Base-by-base conservation (phyloP, 2,329 filamentous ascomycete genomes). In the Polytolypa hystricis region DNA sequence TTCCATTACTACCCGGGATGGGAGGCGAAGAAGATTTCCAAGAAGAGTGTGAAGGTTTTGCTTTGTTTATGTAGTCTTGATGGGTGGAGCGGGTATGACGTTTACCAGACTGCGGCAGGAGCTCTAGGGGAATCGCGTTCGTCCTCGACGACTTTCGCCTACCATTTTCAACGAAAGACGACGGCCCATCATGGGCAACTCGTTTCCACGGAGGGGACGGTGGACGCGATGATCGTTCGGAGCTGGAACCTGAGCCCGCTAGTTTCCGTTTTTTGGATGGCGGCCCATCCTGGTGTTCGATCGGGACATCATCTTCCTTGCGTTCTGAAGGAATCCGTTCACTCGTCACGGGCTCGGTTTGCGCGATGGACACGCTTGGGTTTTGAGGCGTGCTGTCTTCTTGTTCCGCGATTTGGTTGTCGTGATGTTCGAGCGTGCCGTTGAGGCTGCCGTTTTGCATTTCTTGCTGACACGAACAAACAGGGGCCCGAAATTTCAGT, bases 201-300 rank as follows among this genome's bases (percentile, higher is more conserved):
- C 77, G 84, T 66, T 91, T 96, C 91, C 91, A 98, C 15, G 91
- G 91, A 46, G 91, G 91, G 44, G 89, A 96, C 27, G 56, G 47
- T 30, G 58, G 55, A 31, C 63, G 57, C 17, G 56, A 60, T 15
- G 56, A 56, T 35, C 56, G 58, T 40, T 54, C 52, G 38, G 52
- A 58, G n/a, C n/a, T n/a, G n/a, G n/a, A n/a, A n/a, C n/a, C n/a
- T 15, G 50, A 44, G 17, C 58, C 59, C 43, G 53, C 55, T 36
- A 68, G 49, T 44, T 62, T 66, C 45, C 62, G 56, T 45, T 59
- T 64, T 49, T 69, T 69, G 5, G 60, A 54, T 33, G 63, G 61
- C 19, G 62, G 65, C 18, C 50, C 61, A 30, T 62, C 56, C 31
- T 46, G 41, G 44, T 55, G 48, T 39, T 54, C 50, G 27, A 42